Percentiles rank a stretch among this genome's conserved stretches.
These are phyloP conservation scores for Aspergillus sp. DNA, from an alignment of 2,329 filamentous ascomycete species.

Conservation along the genomic window DNA sequence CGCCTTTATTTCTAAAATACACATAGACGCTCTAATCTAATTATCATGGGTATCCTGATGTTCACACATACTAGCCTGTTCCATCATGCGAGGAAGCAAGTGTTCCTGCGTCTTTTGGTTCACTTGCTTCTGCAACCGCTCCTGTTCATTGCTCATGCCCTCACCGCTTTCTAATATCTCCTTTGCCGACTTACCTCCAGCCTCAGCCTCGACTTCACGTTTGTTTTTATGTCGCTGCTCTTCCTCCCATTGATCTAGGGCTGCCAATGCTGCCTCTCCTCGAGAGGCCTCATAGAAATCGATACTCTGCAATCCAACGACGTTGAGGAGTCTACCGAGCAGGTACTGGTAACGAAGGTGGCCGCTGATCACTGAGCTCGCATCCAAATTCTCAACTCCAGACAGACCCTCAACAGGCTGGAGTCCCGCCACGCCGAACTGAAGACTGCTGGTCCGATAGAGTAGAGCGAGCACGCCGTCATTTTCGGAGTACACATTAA, in stretches of 20 bases:
- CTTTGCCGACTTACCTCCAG: constrained; percentile 13
- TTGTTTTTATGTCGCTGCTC: constrained; percentile 26
- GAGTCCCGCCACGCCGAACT: constrained; percentile 76
- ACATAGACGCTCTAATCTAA: neutral
- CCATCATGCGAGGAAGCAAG: constrained; percentile 12
- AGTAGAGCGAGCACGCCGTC: constrained; percentile 83
- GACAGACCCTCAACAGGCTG: constrained; percentile 57
- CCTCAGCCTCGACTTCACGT: constrained; percentile 8
- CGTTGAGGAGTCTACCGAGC: constrained; percentile 59
- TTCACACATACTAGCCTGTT: neutral
- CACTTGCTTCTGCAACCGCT: constrained; percentile 16
- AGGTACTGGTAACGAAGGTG: constrained; percentile 66
- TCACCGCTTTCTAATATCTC: constrained; percentile 16
- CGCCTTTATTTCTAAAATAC: too few species aligned
- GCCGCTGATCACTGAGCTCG: constrained; percentile 58
- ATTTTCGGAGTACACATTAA: constrained; percentile 83
- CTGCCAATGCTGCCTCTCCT: constrained; percentile 35
- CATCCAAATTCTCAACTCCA: constrained; percentile 58
- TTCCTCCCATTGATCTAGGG: constrained; percentile 35
- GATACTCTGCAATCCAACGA: constrained; percentile 63
- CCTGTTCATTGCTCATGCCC: constrained; percentile 15
- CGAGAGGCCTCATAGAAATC: constrained; percentile 40
- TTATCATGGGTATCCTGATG: neutral
- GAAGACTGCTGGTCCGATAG: constrained; percentile 75
- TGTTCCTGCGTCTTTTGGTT: constrained; percentile 25